Evolutionary conservation across 306 rosid species (phyloP).

Genomic region (Castanospermum australe): DNA sequence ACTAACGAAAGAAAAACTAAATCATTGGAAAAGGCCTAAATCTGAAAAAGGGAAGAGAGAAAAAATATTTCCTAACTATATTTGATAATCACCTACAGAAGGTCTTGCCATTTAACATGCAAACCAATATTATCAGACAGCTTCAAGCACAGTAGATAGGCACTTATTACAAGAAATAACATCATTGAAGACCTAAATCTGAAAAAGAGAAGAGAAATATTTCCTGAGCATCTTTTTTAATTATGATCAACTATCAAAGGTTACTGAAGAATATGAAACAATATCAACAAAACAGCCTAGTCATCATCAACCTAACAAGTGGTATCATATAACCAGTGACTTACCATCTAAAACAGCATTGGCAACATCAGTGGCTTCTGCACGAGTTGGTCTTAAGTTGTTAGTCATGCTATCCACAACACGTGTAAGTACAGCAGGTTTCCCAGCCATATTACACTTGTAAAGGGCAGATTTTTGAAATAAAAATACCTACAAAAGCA

Average conservation of each 20-base stretch:
- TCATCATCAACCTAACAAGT: slow-evolving; percentile 5
- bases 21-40: neutral
- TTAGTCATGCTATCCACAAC: slow-evolving; percentile 99
- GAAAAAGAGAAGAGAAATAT: neutral
- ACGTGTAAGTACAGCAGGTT: slow-evolving; percentile 99
- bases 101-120: neutral
- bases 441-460: slow-evolving; percentile 99
- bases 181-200: neutral
- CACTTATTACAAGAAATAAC: neutral
- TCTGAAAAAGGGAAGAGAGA: neutral
- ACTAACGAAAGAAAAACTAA: neutral
- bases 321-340: slow-evolving; percentile 20
- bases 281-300: neutral
- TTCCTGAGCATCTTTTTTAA: neutral
- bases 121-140: neutral
- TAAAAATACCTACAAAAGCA: slow-evolving; percentile 73
- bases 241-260: neutral
- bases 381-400: slow-evolving; percentile 99
- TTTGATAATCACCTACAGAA: neutral
- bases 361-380: slow-evolving; percentile 99
- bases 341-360: slow-evolving; percentile 98
- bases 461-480: slow-evolving; percentile 96
- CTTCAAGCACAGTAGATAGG: neutral
- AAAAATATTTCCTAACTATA: neutral
- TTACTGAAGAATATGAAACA: neutral